Conservation (phyloP, 2,329 filamentous ascomycete genomes). For the Cladosporium sp. region DNA sequence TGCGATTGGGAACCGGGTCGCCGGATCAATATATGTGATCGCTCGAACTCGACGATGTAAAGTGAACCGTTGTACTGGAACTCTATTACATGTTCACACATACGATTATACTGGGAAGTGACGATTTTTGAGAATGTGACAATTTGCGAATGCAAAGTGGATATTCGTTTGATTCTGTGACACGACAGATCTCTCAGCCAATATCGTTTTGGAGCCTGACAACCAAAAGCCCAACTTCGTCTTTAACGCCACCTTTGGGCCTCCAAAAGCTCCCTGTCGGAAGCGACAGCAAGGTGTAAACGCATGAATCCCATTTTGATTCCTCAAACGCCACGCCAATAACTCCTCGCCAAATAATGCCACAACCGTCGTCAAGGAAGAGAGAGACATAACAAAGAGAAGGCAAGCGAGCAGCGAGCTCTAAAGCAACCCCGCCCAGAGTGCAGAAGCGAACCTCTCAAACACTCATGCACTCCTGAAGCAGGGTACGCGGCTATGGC, state of each 20-base stretch:
- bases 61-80: not conserved
- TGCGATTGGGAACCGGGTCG: not conserved
- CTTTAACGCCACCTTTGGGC: too few species aligned
- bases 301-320: not conserved
- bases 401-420: not conserved
- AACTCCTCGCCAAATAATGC: not conserved
- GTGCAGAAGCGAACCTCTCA: not conserved
- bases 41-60: not conserved
- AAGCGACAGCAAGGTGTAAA: not conserved
- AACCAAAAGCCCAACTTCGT: not conserved
- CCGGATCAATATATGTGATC: not conserved
- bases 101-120: not conserved
- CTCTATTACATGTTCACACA: not conserved
- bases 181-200: not conserved
- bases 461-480: not conserved
- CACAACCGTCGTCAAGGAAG: not conserved
- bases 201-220: not conserved
- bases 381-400: not conserved
- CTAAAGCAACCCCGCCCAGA: not conserved
- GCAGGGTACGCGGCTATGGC: constrained; percentile 4
- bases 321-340: not conserved
- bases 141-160: not conserved
- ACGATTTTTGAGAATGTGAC: not conserved
- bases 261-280: not conserved
- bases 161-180: not conserved